Conservation (phyloP, 495 filamentous ascomycete genomes). For the Penicillium lagena region DNA sequence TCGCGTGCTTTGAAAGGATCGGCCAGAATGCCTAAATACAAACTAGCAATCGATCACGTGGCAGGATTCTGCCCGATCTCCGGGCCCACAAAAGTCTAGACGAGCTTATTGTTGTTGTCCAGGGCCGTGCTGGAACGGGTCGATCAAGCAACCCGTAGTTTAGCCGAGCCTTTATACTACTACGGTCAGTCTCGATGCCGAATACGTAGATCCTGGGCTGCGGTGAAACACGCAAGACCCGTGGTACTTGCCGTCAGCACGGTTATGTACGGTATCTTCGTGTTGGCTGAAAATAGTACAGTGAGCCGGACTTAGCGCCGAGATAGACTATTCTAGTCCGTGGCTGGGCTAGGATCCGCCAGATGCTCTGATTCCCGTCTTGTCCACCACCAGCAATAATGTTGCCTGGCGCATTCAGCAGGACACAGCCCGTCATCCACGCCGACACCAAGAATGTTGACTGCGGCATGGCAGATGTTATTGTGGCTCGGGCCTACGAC, state of each 20-base stretch:
- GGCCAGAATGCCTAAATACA: not conserved
- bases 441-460: conserved; percentile 10
- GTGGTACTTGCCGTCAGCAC: not conserved
- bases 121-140: not conserved
- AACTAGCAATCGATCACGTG: not conserved
- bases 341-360: no score
- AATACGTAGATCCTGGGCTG: not conserved
- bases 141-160: no score
- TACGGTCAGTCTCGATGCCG: not conserved
- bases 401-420: no score
- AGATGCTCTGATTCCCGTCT: no score
- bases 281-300: no score
- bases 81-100: not conserved
- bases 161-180: no score
- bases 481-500: not conserved
- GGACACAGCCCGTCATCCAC: not conserved
- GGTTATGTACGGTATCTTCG: no score
- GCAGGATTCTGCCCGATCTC: not conserved
- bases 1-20: not conserved
- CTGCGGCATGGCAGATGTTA: not conserved
- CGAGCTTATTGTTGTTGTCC: not conserved
- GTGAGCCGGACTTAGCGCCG: not conserved
- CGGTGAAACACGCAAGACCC: conserved; percentile 2
- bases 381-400: no score
- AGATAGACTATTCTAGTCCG: not conserved